Base-by-base conservation (phyloP, 179 eudicot genomes). In the Beta corolliflora region DNA sequence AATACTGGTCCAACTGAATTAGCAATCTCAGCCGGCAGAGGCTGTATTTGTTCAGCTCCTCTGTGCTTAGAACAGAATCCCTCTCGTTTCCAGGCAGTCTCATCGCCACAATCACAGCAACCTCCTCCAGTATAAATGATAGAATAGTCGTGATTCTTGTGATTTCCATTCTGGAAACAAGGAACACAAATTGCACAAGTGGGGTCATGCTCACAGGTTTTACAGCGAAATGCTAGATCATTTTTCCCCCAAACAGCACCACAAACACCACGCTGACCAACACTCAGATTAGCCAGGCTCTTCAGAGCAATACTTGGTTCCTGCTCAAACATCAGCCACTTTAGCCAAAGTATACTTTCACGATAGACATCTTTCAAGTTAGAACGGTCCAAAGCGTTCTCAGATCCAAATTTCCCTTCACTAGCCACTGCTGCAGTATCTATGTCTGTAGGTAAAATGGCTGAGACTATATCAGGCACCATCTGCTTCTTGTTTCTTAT, bases 41-140 rank as follows among this genome's bases (percentile, higher is more conserved):
- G 98, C 70, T 91, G 95, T 81, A 97, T 90, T 84, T 92, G 91
- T 86, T 93, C 97, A 52, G 98, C 89, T 55, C 99, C 99, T 91
- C 88, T 93, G 89, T 97, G 99, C 87, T 91, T 93, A 10, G 98
- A 92, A 87, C 99, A 97, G 85, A 97, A 97, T 48, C 99, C 99
- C 76, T 92, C 93, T 13, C 91, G 97, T 86, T 91, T 94, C 99
- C 99, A 97, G 81, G 99, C 99, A 80, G 97, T 97, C 86, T 90
- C 92, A 84, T 97, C 99, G 78, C 99, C 99, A 87, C 99, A 97
- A 77, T 97, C 99, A 79, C 99, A 97, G 84, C 99, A 97, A 78
- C 99, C 99, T 66, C 98, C 97, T 79, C 95, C 95, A 3, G 99
- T 93, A 77, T 94, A 97, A 54, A 92, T 97, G 71, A 94, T 90